Evolutionary conservation across 768 basidiomycete genomes (phyloP).

Genomic region (Pleurotus eryngii): DNA sequence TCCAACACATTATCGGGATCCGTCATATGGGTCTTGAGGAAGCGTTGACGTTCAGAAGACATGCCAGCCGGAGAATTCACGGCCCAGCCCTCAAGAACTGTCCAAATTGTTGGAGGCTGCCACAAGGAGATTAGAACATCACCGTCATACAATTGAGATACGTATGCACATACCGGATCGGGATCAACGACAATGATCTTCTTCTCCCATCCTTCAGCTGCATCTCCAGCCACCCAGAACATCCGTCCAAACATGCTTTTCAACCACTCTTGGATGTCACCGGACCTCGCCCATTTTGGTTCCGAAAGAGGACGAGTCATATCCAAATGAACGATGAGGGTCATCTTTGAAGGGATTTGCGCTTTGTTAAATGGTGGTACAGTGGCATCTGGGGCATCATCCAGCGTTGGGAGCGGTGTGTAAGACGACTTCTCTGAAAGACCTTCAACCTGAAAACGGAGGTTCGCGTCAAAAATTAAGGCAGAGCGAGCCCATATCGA

Average conservation of each 20-base stretch:
- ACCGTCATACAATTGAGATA: neutral
- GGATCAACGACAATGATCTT: conserved; percentile 92
- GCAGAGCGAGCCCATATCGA: conserved; percentile 14
- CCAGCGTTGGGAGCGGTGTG: conserved; percentile 48
- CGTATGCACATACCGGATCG: conserved; percentile 70
- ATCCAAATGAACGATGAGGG: conserved; percentile 80
- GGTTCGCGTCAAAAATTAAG: conserved; percentile 8
- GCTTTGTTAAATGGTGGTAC: conserved; percentile 71
- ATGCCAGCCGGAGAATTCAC: conserved; percentile 77
- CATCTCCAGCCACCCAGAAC: conserved; percentile 83
- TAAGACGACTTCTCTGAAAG: conserved; percentile 71
- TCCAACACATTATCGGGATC: conserved; percentile 89
- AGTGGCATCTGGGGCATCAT: conserved; percentile 53
- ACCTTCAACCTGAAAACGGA: conserved; percentile 59
- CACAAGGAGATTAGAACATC: neutral
- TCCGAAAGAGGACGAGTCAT: conserved; percentile 86
- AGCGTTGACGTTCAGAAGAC: conserved; percentile 76
- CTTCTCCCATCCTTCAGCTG: conserved; percentile 90
- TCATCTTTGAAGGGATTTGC: conserved; percentile 49
- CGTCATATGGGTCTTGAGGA: conserved; percentile 84
- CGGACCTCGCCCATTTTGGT: conserved; percentile 95
- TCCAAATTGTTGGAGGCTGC: conserved; percentile 90
- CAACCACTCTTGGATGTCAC: conserved; percentile 92
- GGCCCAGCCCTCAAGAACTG: conserved; percentile 88
- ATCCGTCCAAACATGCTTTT: conserved; percentile 83